Conservation (phyloP, 2,329 filamentous ascomycete species). For the Tolypocladium amazonense region DNA sequence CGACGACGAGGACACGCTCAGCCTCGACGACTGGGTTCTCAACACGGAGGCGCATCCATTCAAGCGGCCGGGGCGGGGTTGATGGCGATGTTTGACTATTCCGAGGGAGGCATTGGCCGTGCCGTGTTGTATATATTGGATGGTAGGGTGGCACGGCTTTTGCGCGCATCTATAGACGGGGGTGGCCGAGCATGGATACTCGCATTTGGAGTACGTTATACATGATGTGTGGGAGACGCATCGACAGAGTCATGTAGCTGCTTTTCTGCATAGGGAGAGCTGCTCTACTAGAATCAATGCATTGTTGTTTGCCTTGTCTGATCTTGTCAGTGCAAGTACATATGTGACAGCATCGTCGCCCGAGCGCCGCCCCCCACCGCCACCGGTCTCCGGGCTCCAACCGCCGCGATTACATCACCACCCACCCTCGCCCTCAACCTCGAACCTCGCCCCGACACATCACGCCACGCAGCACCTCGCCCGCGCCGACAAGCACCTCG, state of each 20-base stretch:
- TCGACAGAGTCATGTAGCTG: not conserved
- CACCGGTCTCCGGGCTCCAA: not conserved
- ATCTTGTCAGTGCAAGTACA: too few species aligned
- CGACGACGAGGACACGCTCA: constrained; percentile 49
- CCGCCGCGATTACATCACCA: constrained; percentile 17
- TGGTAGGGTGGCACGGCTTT: not conserved
- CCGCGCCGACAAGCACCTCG: too few species aligned
- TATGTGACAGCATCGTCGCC: not conserved
- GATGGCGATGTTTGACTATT: not conserved
- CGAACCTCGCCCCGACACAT: constrained; percentile 1
- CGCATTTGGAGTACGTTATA: not conserved
- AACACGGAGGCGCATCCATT: constrained; percentile 48
- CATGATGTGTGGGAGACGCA: not conserved
- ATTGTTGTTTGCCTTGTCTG: too few species aligned
- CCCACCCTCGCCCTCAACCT: constrained; percentile 1
- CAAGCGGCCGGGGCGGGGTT: constrained; percentile 16
- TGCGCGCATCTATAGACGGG: not conserved
- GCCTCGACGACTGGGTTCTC: constrained; percentile 60
- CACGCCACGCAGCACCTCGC: too few species aligned
- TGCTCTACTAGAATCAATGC: not conserved
- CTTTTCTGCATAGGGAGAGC: not conserved
- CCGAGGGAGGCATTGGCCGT: too few species aligned
- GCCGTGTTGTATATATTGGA: not conserved
- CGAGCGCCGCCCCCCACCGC: constrained; percentile 7
- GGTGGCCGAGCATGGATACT: not conserved